phyloP scores from a whole-genome alignment of 1,284 basidiomycete genomes.

The Ceratobasidium sp. region DNA sequence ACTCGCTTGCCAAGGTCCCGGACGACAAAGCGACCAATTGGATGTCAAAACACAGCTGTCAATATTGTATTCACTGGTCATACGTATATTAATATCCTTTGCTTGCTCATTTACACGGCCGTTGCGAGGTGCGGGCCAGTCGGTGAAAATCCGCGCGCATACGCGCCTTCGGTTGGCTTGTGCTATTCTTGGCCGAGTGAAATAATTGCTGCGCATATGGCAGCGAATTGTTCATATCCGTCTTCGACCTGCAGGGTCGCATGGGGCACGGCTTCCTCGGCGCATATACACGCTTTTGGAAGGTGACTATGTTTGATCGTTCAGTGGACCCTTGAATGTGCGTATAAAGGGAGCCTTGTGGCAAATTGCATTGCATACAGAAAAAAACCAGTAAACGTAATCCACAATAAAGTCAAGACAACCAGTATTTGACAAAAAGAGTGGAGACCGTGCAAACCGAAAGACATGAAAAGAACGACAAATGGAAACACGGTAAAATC shows the following conservation, averaged over 20 bases:
- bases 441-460: slow-evolving; percentile 12
- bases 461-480: slow-evolving; percentile 17
- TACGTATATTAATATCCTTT: too few relatives aligned
- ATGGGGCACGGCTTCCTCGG: too few relatives aligned
- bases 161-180: not conserved
- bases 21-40: too few relatives aligned
- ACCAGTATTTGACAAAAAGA: slow-evolving; percentile 36
- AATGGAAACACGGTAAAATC: slow-evolving; percentile 12
- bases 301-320: not conserved
- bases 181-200: not conserved
- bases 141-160: not conserved
- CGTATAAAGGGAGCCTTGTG: not conserved
- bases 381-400: not conserved
- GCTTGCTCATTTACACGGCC: not conserved
- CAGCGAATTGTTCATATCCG: too few relatives aligned
- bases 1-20: slow-evolving; percentile 16
- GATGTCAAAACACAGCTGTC: too few relatives aligned
- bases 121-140: not conserved
- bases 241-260: too few relatives aligned
- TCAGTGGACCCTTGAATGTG: too few relatives aligned
- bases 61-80: too few relatives aligned
- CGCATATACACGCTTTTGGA: not conserved
- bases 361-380: not conserved
- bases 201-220: not conserved
- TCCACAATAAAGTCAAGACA: slow-evolving; percentile 39